Conservation (phyloP, 2,329 filamentous ascomycete species). For the Cercospora sp. region DNA sequence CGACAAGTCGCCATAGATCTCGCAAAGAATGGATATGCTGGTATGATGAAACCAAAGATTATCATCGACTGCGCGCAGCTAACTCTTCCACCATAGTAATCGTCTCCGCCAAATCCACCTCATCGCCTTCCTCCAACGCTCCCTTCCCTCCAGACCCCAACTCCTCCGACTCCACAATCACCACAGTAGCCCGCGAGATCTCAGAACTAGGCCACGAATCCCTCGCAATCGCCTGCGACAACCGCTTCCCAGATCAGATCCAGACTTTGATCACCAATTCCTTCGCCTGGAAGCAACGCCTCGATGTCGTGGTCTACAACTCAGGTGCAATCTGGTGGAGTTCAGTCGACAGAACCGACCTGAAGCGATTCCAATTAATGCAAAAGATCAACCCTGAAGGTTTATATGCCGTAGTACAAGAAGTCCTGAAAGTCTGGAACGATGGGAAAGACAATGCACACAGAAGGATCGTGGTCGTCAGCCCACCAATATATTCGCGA, state of each 20-base stretch:
- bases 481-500: constrained; percentile 79
- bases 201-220: constrained; percentile 56
- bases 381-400: constrained; percentile 74
- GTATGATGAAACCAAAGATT: constrained; percentile 45
- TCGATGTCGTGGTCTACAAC: constrained; percentile 81
- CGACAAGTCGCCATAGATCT: constrained; percentile 77
- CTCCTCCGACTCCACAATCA: constrained; percentile 72
- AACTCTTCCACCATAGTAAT: constrained; percentile 56
- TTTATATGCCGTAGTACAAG: constrained; percentile 70
- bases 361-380: constrained; percentile 61
- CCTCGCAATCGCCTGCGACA: constrained; percentile 68
- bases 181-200: constrained; percentile 76
- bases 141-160: constrained; percentile 70
- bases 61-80: neutral
- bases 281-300: constrained; percentile 55
- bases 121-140: constrained; percentile 47
- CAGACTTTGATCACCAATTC: constrained; percentile 60
- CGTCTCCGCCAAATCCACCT: constrained; percentile 73
- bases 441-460: constrained; percentile 43
- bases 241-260: constrained; percentile 63
- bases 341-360: constrained; percentile 66
- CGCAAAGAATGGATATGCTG: constrained; percentile 67
- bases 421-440: constrained; percentile 61
- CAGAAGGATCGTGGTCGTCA: constrained; percentile 73
- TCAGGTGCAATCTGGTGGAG: constrained; percentile 76